Base-by-base conservation (phyloP, 768 basidiomycete species). In the Auriculariales sp. region DNA sequence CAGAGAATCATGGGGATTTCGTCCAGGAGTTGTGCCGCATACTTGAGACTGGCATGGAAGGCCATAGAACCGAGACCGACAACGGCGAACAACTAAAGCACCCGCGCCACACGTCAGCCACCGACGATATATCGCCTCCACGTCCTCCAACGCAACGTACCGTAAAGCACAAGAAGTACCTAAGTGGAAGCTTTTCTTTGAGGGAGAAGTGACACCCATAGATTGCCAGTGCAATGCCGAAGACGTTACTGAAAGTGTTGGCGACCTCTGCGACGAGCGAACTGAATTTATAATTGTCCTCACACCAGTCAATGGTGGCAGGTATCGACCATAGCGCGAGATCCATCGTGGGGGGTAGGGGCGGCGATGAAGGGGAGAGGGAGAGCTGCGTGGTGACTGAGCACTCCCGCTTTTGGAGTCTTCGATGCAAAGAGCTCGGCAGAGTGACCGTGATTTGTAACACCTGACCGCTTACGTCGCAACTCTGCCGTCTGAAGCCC, bases 1-100 rank as follows among this genome's bases (percentile, higher is more conserved):
- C 75, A 58, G 81, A 85, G 49, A 86, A 74, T 49, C 85, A 89
- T 88, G 2, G 84, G 85, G 7, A 90, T 67, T 59, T 90, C 86
- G 56, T 90, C 86, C 30, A 82, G 79, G 48, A 85, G 73, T 58
- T 90, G 86, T 9, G 84, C 83, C 54, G 78, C 72, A 61, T 78
- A 90, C 32, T 75, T 67, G 28, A 90, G 67, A 2, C 82, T 86
- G 10, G 81, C 81, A 55, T 90, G 86, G 60, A 90, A 90, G 44
- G 78, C 74, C 57, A 81, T 78, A 58, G 82, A 84, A 17, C 86
- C 85, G 11, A 84, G 52, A n/a, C 83, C 85, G 36, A 88, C 76
- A 17, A 84, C 62, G 15, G 68, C 76, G 51, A 85, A 69, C 3
- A 81, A 81, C 81, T 84, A 48, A 9, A 25, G 5, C 32, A n/a